phyloP scores from a whole-genome alignment of 306 rosid species.

The Arachis stenosperma region DNA sequence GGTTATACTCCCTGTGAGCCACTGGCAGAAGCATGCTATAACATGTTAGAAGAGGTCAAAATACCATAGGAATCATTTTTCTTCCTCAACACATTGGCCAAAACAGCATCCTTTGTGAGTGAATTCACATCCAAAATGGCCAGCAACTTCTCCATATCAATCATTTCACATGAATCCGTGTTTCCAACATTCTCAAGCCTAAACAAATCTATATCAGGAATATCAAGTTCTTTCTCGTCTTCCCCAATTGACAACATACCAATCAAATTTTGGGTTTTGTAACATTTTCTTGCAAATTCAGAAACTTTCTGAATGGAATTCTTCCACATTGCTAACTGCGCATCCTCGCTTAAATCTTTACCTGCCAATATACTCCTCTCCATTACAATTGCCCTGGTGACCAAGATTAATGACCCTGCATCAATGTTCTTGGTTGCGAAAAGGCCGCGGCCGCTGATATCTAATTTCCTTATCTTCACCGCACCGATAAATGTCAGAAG shows the following conservation, averaged over 20 bases:
- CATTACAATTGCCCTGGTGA: slow-evolving; percentile 66
- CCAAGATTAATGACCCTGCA: slow-evolving; percentile 66
- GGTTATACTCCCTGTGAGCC: too few species aligned
- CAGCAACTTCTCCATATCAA: slow-evolving; percentile 56
- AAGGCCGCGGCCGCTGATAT: slow-evolving; percentile 74
- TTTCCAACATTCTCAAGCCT: slow-evolving; percentile 49
- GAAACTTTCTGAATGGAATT: slow-evolving; percentile 62
- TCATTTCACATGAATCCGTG: slow-evolving; percentile 16
- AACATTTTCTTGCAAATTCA: slow-evolving; percentile 50
- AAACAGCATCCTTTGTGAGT: slow-evolving; percentile 67
- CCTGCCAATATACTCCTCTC: slow-evolving; percentile 78
- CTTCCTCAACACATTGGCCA: slow-evolving; percentile 71
- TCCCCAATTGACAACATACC: slow-evolving; percentile 66
- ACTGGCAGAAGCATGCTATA: too few species aligned
- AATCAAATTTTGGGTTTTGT: slow-evolving; percentile 52
- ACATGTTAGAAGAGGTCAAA: too few species aligned
- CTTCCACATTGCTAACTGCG: slow-evolving; percentile 89
- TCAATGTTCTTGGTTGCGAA: slow-evolving; percentile 73
- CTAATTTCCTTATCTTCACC: slow-evolving; percentile 68
- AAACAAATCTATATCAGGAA: slow-evolving; percentile 60
- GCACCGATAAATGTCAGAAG: slow-evolving; percentile 38
- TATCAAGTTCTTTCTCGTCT: slow-evolving; percentile 61
- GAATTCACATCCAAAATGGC: slow-evolving; percentile 81
- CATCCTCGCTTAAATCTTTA: slow-evolving; percentile 67
- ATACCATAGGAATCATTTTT: slow-evolving; percentile 72